Evolutionary conservation across 2,329 filamentous ascomycete species (phyloP), one percentile per base, ranked within the genome.

Genomic region (Malbranchea zuffiana): DNA sequence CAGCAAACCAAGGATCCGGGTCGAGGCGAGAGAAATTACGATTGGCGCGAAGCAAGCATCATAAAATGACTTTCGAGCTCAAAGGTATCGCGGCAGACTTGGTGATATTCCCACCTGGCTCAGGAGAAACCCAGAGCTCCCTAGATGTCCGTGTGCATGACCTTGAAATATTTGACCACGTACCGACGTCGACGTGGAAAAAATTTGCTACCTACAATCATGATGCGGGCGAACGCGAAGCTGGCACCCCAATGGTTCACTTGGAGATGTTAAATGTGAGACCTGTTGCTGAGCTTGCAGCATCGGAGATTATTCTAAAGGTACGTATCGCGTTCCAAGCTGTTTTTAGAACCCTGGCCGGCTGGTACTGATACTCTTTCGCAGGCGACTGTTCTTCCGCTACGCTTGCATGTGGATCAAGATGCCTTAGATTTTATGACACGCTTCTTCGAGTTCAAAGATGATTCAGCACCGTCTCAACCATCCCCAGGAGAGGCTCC

Each of bases 401-500:
- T 98, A 18, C 77, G 90, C 28, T 69, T 98, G 1, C 90, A 98
- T 55, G 87, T 98, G 21, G 90, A 98, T 52, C 90, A 98, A 60
- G 90, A 98, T 59, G 88, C 90, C 1, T 72, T 98, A 3, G 90
- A 98, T 55, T 98, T 98, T 55, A 83, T 98, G 54, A 93, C 82
- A 1, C 78, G 90, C 2, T 98, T 98, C 66, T 98, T 98, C 51
- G 87, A 93, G 51, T 98, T 98, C 69, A 92, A 94, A 53, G 86
- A 95, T 48, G 82, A 87, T 26, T 65, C 65, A 2, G 52, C 51
- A 1, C 24, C 43, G 5, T 19, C 34, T 12, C 64, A 64, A 1
- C 68, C 75, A 19, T 61, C 66, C 2, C 71, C 76, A 2, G 77
- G 77, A 30, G 86, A 92, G 37, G 65, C 80, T 5, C 83, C 85